Evolutionary conservation across 2,329 filamentous ascomycete species (phyloP), one percentile per base, ranked within the genome.

Genomic region (Hyphodiscus sp.): DNA sequence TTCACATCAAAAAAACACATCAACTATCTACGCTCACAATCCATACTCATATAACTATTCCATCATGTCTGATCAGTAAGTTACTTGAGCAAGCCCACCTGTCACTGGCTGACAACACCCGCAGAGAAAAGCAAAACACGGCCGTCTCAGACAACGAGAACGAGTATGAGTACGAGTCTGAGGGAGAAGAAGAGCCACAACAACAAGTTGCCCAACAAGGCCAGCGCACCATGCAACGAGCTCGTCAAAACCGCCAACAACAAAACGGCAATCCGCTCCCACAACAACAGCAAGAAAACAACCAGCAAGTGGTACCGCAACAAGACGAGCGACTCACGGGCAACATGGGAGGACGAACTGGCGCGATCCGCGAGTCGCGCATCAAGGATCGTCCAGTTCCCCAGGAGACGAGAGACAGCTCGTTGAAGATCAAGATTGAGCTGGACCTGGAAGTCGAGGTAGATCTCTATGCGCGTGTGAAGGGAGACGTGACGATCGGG

Each of bases 381-480:
- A 71, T 72, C 57, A 66, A 69, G 50, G 70, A 72, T 58, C 59
- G 70, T 9, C 70, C 69, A 19, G 38, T 54, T 19, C 67, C 68
- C 30, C 59, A 62, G 42, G 67, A 68, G 53, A 62, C 63, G 49
- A 63, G 69, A 58, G 70, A 71, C 49, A 70, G 67, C 58, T 67
- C 63, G 54, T 57, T 72, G 58, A 72, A 71, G 62, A 70, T 73
- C 57, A 70, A 71, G 63, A 70, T 73, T 56, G 70, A 73, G 62
- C 50, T 73, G 54, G 70, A 73, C 65, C 64, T 66, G 42, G 66
- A 68, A 63, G 65, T 67, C 46, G 65, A 71, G 69, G 69, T 71
- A 64, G 69, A 71, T 64, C 66, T 71, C 52, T 71, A 71, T 54
- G 69, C 69, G 15, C 58, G 63, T 38, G 66, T 68, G 30, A 68